A percentile compares a stretch with the other conserved stretches of the same genome.
These are phyloP conservation scores for Fusarium sp. DNA, from an alignment of 2,329 filamentous ascomycete species.

Conservation along the genomic window DNA sequence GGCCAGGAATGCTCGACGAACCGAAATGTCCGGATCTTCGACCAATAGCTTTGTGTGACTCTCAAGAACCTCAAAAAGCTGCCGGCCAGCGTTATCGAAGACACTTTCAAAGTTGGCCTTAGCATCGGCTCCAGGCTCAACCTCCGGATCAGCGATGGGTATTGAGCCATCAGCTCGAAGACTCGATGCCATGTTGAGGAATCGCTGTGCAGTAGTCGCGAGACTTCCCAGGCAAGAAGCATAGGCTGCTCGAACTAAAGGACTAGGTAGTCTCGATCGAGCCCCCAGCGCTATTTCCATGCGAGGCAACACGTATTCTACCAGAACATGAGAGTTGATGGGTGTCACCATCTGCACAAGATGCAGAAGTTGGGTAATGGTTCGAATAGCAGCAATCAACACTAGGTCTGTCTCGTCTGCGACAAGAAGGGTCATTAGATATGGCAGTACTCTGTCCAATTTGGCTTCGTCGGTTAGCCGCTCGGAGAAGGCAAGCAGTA, in stretches of 20 bases:
- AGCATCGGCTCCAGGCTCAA: conserved; percentile 77
- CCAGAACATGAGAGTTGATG: conserved; percentile 77
- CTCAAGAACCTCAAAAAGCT: conserved; percentile 88
- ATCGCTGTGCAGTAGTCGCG: conserved; percentile 85
- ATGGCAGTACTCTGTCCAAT: conserved; percentile 91
- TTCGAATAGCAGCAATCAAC: conserved; percentile 85
- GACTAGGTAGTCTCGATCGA: conserved; percentile 64
- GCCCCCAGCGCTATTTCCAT: conserved; percentile 68
- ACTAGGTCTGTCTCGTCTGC: conserved; percentile 88
- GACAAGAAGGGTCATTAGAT: conserved; percentile 81
- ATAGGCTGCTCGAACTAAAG: conserved; percentile 88
- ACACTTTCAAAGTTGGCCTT: conserved; percentile 82
- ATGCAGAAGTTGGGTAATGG: conserved; percentile 88
- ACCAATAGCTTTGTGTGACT: conserved; percentile 89
- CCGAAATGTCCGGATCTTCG: conserved; percentile 86
- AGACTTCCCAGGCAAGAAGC: conserved; percentile 92
- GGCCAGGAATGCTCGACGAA: conserved; percentile 89
- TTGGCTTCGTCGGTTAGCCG: conserved; percentile 95
- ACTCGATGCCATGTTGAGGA: conserved; percentile 91
- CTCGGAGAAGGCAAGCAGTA: conserved; percentile 92
- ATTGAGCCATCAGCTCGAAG: conserved; percentile 86
- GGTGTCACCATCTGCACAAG: conserved; percentile 90
- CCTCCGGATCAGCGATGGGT: conserved; percentile 80
- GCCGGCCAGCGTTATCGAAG: conserved; percentile 87
- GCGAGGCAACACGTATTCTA: conserved; percentile 76